phyloP scores from a whole-genome alignment of 176 grass and related monocot species.

The Raddia distichophylla region DNA sequence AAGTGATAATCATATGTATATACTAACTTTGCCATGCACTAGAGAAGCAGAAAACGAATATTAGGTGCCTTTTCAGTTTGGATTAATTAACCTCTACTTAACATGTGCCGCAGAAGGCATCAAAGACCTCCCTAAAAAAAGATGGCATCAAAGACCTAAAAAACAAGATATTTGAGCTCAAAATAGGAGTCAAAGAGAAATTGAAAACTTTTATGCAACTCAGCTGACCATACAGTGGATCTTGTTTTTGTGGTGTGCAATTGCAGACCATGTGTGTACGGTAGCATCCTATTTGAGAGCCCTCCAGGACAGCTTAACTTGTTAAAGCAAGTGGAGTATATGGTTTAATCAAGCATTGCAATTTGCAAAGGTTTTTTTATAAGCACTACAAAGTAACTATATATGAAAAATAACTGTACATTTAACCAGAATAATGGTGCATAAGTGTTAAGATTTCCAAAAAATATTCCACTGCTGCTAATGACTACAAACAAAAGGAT shows the following conservation, averaged over 20 bases:
- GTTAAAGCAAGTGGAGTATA: constrained; percentile 4
- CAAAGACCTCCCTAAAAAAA: neutral
- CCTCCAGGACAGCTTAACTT: constrained; percentile 15
- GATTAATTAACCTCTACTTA: neutral
- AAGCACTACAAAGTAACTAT: neutral
- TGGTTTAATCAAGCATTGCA: constrained; percentile 24
- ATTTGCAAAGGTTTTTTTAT: constrained; percentile 21
- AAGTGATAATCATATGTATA: neutral
- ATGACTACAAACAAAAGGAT: constrained; percentile 21
- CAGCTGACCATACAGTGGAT: neutral
- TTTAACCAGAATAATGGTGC: constrained; percentile 14
- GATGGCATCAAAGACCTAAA: neutral
- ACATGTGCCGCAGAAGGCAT: neutral
- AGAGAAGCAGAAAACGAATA: neutral
- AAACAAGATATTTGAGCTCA: neutral
- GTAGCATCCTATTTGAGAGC: constrained; percentile 2
- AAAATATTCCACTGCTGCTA: neutral
- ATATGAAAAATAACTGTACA: constrained; percentile 7
- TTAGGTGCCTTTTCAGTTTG: neutral
- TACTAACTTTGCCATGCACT: neutral
- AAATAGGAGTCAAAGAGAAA: constrained; percentile 1
- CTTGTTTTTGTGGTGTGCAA: neutral
- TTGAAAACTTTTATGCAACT: neutral
- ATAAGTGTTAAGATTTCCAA: neutral
- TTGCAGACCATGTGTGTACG: neutral